A percentile compares a stretch with the other conserved stretches of the same genome.
Evolutionary conservation across 495 filamentous ascomycete species (phyloP).

Genomic region (Penicillium egyptiacum): DNA sequence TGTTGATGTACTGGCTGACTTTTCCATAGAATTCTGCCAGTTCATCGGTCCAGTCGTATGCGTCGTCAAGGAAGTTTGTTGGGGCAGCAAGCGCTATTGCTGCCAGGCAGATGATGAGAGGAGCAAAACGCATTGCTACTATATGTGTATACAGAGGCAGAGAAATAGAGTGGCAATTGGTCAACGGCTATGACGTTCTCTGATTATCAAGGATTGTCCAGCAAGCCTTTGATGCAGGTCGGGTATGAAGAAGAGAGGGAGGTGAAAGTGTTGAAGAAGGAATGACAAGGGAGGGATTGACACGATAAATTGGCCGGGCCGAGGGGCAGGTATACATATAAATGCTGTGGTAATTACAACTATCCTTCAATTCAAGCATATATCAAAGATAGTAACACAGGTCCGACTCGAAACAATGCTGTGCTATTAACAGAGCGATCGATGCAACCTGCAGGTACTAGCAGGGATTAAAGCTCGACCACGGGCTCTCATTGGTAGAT

Average conservation of each 20-base stretch:
- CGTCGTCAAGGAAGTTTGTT: constrained; percentile 32
- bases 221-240: constrained; percentile 19
- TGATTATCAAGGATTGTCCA: constrained; percentile 8
- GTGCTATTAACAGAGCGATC: constrained; percentile 27
- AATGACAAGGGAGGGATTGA: constrained; percentile 15
- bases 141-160: constrained; percentile 6
- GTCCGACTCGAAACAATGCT: constrained; percentile 26
- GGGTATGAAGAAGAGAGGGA: constrained; percentile 8
- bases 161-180: background rate
- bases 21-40: constrained; percentile 39
- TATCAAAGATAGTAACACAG: constrained; percentile 31
- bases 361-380: constrained; percentile 8
- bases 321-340: constrained; percentile 26
- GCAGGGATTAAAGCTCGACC: constrained; percentile 22
- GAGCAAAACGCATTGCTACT: constrained; percentile 34
- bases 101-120: constrained; percentile 31
- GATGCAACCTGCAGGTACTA: constrained; percentile 33
- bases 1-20: constrained; percentile 42
- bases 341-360: constrained; percentile 18
- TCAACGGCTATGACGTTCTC: constrained; percentile 1
- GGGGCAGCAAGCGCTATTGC: constrained; percentile 40
- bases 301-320: constrained; percentile 14
- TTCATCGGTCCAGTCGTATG: constrained; percentile 41
- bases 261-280: constrained; percentile 15
- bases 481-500: constrained; percentile 20